Evolutionary conservation across 1,284 basidiomycete species (phyloP).

Genomic region (Schizopora paradoxa): DNA sequence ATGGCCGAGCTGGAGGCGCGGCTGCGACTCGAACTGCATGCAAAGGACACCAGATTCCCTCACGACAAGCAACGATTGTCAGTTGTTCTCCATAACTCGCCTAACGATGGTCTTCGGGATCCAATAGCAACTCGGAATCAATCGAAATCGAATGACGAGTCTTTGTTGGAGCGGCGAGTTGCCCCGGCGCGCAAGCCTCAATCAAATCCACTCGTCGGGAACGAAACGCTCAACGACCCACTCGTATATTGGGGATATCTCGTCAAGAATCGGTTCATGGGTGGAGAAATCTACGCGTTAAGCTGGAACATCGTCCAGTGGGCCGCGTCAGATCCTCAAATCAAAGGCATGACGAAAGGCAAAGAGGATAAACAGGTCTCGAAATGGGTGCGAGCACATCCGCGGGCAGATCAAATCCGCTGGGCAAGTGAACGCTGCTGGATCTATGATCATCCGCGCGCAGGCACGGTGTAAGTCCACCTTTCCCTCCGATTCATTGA

Average conservation of each 20-base stretch:
- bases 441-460: slow-evolving; percentile 97
- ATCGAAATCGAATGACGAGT: background rate
- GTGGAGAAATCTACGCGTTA: slow-evolving; percentile 89
- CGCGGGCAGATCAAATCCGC: slow-evolving; percentile 71
- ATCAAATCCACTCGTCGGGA: slow-evolving; percentile 6
- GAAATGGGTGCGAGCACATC: slow-evolving; percentile 90
- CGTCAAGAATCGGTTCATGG: slow-evolving; percentile 94
- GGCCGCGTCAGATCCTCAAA: slow-evolving; percentile 68
- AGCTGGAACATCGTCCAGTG: slow-evolving; percentile 90
- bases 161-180: slow-evolving; percentile 16
- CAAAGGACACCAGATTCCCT: slow-evolving; percentile 4
- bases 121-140: slow-evolving; percentile 7
- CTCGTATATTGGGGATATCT: slow-evolving; percentile 95
- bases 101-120: background rate
- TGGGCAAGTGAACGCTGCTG: slow-evolving; percentile 94
- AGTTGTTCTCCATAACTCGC: slow-evolving; percentile 22
- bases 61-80: slow-evolving; percentile 24
- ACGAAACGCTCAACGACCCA: slow-evolving; percentile 45
- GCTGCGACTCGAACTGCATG: slow-evolving; percentile 68
- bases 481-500: slow-evolving; percentile 1
- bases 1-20: slow-evolving; percentile 87
- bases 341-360: slow-evolving; percentile 69
- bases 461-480: slow-evolving; percentile 76
- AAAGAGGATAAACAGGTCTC: slow-evolving; percentile 96
- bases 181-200: slow-evolving; percentile 8